phyloP scores from a whole-genome alignment of 257 asterid genomes.

The Nicotiana paniculata region DNA sequence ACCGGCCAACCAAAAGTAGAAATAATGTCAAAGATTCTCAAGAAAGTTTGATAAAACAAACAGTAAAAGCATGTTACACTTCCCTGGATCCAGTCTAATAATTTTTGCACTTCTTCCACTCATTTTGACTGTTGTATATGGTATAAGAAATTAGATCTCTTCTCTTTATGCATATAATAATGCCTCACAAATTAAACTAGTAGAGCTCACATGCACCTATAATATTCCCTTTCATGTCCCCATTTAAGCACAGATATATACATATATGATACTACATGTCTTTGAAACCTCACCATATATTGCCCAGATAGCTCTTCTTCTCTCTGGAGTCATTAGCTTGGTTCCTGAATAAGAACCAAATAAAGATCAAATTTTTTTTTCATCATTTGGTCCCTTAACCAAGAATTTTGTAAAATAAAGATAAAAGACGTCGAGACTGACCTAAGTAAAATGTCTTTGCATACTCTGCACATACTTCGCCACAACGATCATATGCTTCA shows the following conservation, averaged over 20 bases:
- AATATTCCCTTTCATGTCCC: constrained; percentile 4
- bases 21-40: constrained; percentile 7
- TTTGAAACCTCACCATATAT: constrained; percentile 64
- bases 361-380: neutral
- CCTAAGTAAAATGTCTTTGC: constrained; percentile 98
- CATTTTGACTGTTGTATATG: too few species aligned
- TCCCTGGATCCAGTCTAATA: neutral
- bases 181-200: neutral
- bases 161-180: constrained; percentile 3
- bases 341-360: constrained; percentile 57
- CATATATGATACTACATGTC: constrained; percentile 1
- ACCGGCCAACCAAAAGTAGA: neutral
- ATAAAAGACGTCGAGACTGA: constrained; percentile 34
- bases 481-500: constrained; percentile 94
- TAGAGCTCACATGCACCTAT: constrained; percentile 4
- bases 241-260: neutral
- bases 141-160: too few species aligned
- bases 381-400: neutral
- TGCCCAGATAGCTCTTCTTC: constrained; percentile 98
- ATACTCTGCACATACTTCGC: constrained; percentile 95
- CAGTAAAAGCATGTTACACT: neutral
- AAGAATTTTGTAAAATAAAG: constrained; percentile 13
- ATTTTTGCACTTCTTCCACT: neutral
- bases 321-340: constrained; percentile 86
- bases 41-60: neutral